phyloP scores from a whole-genome alignment of 192 early-diverging fungal species.

The Mycoemilia scoparia region DNA sequence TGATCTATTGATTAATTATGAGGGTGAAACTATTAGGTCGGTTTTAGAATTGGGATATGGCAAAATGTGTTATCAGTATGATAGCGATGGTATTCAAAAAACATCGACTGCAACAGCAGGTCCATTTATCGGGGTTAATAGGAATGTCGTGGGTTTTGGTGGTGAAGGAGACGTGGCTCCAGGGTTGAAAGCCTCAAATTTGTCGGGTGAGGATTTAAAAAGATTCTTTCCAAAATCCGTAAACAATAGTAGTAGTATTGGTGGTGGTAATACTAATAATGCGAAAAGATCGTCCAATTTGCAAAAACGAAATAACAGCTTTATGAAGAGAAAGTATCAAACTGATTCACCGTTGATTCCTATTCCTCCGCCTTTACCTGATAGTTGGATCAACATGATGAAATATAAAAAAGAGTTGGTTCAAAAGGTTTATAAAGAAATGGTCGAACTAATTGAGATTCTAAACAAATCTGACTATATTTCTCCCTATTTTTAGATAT shows the following conservation, averaged over 20 bases:
- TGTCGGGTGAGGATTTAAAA: too few species aligned
- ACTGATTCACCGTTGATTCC: slow-evolving; percentile 12
- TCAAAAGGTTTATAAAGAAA: slow-evolving; percentile 15
- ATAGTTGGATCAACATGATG: slow-evolving; percentile 25
- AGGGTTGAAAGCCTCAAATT: too few species aligned
- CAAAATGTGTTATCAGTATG: slow-evolving; percentile 28
- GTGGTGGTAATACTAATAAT: too few species aligned
- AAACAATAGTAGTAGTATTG: too few species aligned
- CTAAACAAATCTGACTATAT: slow-evolving; percentile 29
- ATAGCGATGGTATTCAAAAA: slow-evolving; percentile 1
- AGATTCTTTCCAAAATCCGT: too few species aligned
- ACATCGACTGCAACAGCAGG: slow-evolving; percentile 5
- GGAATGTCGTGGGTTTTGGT: too few species aligned
- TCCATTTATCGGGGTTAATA: too few species aligned
- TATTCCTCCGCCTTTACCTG: slow-evolving; percentile 20
- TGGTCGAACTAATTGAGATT: slow-evolving; percentile 18
- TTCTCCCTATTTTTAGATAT: slow-evolving; percentile 31
- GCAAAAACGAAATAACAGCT: too few species aligned
- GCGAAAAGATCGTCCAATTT: too few species aligned
- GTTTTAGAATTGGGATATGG: slow-evolving; percentile 28
- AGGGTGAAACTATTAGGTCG: slow-evolving; percentile 14
- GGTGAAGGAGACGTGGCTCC: too few species aligned
- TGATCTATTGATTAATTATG: slow-evolving; percentile 11
- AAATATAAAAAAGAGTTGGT: slow-evolving; percentile 17
- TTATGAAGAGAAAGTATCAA: slow-evolving; percentile 6